These are phyloP conservation scores for Spathaspora arborariae DNA, from an alignment of 805 yeast genomes.

Conservation along the genomic window DNA sequence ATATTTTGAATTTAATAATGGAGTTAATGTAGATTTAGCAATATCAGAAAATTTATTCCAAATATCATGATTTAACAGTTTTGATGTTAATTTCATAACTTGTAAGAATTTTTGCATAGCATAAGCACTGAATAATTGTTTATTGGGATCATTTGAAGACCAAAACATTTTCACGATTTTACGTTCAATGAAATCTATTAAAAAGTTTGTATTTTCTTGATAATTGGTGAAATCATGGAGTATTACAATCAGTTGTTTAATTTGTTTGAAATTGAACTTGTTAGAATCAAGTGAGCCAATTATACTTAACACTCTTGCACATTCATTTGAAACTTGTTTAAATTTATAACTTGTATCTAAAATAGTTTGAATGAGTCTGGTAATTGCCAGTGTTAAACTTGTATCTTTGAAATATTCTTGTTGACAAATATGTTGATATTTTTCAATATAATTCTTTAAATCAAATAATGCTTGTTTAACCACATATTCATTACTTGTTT, in stretches of 20 bases:
- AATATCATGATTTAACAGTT: constrained; percentile 22
- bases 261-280: constrained; percentile 42
- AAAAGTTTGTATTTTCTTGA: constrained; percentile 60
- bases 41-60: constrained; percentile 66
- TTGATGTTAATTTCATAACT: constrained; percentile 47
- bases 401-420: constrained; percentile 35
- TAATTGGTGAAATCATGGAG: constrained; percentile 60
- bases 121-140: constrained; percentile 79
- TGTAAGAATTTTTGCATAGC: constrained; percentile 85
- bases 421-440: constrained; percentile 49
- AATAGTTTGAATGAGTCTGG: constrained; percentile 48
- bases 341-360: constrained; percentile 56
- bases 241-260: constrained; percentile 44
- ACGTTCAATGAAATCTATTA: constrained; percentile 60
- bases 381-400: constrained; percentile 24
- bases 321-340: constrained; percentile 51
- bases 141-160: constrained; percentile 84
- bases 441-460: constrained; percentile 48
- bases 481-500: constrained; percentile 64
- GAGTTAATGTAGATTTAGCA: constrained; percentile 69
- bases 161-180: constrained; percentile 80
- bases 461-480: constrained; percentile 71
- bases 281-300: constrained; percentile 76
- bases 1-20: constrained; percentile 71
- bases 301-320: constrained; percentile 68